Conservation (phyloP, 2,329 filamentous ascomycete species). For the Xenosphaeropsis pyriputrescens region DNA sequence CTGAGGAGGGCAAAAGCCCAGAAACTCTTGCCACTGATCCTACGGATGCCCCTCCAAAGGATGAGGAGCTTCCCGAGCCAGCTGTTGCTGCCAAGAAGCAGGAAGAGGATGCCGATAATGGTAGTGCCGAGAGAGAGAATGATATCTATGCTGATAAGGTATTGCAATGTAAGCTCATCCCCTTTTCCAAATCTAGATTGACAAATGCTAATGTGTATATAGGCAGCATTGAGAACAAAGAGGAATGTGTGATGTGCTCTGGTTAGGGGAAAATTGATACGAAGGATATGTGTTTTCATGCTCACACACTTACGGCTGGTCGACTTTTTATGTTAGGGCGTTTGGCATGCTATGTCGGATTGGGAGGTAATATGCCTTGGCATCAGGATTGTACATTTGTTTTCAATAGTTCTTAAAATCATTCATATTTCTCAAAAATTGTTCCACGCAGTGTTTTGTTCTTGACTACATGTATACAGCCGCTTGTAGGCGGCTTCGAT, state of each 20-base stretch:
- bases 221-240: slow-evolving; percentile 94
- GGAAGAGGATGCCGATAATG: slow-evolving; percentile 58
- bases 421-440: too few species aligned
- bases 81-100: slow-evolving; percentile 40
- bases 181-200: slow-evolving; percentile 1
- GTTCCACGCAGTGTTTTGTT: too few species aligned
- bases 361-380: too few species aligned
- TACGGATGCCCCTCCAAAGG: slow-evolving; percentile 35
- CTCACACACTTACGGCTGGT: too few species aligned
- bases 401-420: too few species aligned
- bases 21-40: slow-evolving; percentile 66
- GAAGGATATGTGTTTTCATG: too few species aligned
- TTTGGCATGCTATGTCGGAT: too few species aligned
- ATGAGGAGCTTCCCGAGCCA: slow-evolving; percentile 49
- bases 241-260: slow-evolving; percentile 94
- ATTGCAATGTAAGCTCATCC: slow-evolving; percentile 57
- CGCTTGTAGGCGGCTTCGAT: too few species aligned
- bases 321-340: too few species aligned
- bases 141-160: slow-evolving; percentile 95
- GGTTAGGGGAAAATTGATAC: slow-evolving; percentile 34
- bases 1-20: slow-evolving; percentile 64
- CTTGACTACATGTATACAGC: too few species aligned
- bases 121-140: slow-evolving; percentile 59
- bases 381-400: too few species aligned
- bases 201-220: slow-evolving; percentile 18